Conservation (phyloP, 371 early-diverging fungal genomes). For the Coemansia sp. region DNA sequence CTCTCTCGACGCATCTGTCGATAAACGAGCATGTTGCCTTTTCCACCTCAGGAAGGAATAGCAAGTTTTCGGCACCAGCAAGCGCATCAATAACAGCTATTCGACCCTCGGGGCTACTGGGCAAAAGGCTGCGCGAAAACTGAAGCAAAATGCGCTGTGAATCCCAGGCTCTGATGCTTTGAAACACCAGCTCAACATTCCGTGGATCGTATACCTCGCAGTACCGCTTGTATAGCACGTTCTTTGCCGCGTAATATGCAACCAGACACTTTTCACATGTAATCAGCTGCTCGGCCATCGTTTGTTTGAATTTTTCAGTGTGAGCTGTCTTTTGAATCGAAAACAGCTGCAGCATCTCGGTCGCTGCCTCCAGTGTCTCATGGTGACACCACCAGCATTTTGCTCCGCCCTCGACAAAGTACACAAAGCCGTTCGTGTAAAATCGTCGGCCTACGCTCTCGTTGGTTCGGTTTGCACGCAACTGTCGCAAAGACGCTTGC, state of each 20-base stretch:
- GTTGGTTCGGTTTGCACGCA: constrained; percentile 13
- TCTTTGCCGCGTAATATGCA: constrained; percentile 33
- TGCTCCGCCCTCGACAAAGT: constrained; percentile 34
- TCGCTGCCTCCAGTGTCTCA: constrained; percentile 27
- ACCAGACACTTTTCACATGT: constrained; percentile 31
- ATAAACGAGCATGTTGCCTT: constrained; percentile 15
- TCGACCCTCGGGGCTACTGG: constrained; percentile 10
- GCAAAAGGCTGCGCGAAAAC: constrained; percentile 7
- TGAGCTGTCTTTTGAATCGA: constrained; percentile 19
- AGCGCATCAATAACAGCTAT: constrained; percentile 40
- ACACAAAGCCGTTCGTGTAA: constrained; percentile 10
- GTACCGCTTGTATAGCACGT: constrained; percentile 20
- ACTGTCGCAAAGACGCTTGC: constrained; percentile 15
- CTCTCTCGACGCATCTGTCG: constrained; percentile 7
- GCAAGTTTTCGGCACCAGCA: constrained; percentile 21
- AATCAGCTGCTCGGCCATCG: constrained; percentile 26
- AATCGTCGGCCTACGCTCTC: constrained; percentile 6
- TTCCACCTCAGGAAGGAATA: constrained; percentile 19
- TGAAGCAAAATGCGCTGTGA: constrained; percentile 21
- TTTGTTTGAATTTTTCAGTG: constrained; percentile 21
- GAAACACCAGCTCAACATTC: constrained; percentile 29
- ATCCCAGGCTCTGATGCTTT: constrained; percentile 39
- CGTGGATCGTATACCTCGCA: constrained; percentile 23
- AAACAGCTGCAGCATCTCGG: constrained; percentile 50
- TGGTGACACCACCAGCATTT: constrained; percentile 51